Evolutionary conservation across 768 basidiomycete genomes (phyloP).

Genomic region (Coprinopsis marcescibilis): DNA sequence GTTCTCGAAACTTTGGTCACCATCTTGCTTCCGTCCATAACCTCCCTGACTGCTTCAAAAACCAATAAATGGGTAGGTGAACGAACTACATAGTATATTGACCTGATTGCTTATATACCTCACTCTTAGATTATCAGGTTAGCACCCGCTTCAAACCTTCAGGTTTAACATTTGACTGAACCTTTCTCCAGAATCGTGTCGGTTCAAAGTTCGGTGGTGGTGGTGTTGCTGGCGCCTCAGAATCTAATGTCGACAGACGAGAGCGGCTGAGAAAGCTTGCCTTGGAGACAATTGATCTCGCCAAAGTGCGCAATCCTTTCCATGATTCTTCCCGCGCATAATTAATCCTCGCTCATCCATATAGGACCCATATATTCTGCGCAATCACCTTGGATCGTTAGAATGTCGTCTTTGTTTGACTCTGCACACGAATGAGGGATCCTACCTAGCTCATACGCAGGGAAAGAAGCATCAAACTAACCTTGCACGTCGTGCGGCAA

Average conservation of each 20-base stretch:
- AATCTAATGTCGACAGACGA: slow-evolving; percentile 91
- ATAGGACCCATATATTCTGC: slow-evolving; percentile 93
- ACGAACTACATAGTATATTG: background rate
- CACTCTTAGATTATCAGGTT: slow-evolving; percentile 62
- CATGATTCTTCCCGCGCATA: background rate
- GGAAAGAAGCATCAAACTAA: slow-evolving; percentile 99
- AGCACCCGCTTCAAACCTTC: slow-evolving; percentile 11
- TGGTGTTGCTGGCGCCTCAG: slow-evolving; percentile 91
- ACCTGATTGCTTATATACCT: slow-evolving; percentile 9
- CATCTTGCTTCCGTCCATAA: background rate
- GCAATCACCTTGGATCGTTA: slow-evolving; percentile 96
- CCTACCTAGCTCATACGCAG: slow-evolving; percentile 97
- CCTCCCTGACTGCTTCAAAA: background rate
- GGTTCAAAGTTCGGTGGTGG: slow-evolving; percentile 95
- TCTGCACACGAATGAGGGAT: slow-evolving; percentile 98
- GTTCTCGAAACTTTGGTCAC: background rate
- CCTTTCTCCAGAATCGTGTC: slow-evolving; percentile 72
- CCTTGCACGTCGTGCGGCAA: slow-evolving; percentile 93
- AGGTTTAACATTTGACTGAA: slow-evolving; percentile 12
- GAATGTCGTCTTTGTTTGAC: slow-evolving; percentile 98
- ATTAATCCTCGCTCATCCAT: slow-evolving; percentile 10
- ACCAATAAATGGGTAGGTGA: slow-evolving; percentile 32
- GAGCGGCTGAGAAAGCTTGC: slow-evolving; percentile 94
- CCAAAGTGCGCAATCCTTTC: slow-evolving; percentile 56
- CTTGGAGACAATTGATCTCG: slow-evolving; percentile 94